Evolutionary conservation across 2,329 filamentous ascomycete genomes (phyloP), one percentile per base, ranked within the genome.

Genomic region (Zymoseptoria pseudotritici): DNA sequence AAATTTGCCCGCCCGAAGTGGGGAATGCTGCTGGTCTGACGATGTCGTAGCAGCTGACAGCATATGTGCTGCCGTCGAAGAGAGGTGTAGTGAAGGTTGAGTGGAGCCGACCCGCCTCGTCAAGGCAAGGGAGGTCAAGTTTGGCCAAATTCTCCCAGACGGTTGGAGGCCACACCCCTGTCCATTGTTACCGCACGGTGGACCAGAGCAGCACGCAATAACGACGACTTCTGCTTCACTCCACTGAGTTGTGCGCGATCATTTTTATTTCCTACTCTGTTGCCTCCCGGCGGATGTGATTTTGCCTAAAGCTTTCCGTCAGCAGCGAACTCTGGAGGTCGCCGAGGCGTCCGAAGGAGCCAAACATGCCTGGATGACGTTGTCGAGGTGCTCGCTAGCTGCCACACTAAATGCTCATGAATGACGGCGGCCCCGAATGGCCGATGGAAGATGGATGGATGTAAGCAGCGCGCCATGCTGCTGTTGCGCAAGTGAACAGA

Each of bases 31-130:
- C 13, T 46, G 36, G 36, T 46, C 36, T 46, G 36, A 46, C 36
- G 17, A 46, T 46, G 36, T 46, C 29, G 52, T 53, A 53, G 52
- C 52, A 53, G 52, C 52, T 53, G 52, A 53, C 52, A 53, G 52
- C 52, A 19, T 53, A 19, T 53, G 52, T 53, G 19, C 22, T 53
- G 52, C 52, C 52, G 26, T 53, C 29, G 22, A 46, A 17, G 5
- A 46, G 36, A 53, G 20, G 29, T 53, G 52, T 53, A 53, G 52
- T 53, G 52, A 29, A 53, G 52, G 52, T 19, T 53, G 22, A n/a
- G 36, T 53, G 52, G 52, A 53, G 52, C 52, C 52, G 52, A 29
- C 29, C 22, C 52, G 29, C 22, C 29, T 53, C 52, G 13, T 46
- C 36, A 46, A 46, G 36, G 36, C 36, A 46, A 46, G 36, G 36